Percentiles rank a stretch among this genome's conserved stretches.
These are phyloP conservation scores for Beta corolliflora DNA, from an alignment of 179 eudicot genomes.

Conservation along the genomic window DNA sequence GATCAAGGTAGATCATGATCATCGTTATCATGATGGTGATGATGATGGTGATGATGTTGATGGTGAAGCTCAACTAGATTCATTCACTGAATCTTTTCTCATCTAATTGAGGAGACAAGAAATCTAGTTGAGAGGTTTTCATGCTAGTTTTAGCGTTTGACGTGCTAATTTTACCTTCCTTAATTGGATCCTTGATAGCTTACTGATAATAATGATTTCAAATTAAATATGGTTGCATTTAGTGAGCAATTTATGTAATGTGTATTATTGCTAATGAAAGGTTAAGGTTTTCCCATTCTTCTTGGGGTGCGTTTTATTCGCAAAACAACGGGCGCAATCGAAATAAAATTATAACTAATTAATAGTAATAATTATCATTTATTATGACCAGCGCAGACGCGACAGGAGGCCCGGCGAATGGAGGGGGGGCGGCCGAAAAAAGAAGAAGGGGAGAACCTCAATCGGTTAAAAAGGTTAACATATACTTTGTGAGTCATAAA, in stretches of 20 bases:
- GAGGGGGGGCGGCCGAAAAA: no score
- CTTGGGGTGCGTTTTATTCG: no score
- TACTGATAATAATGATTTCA: neutral
- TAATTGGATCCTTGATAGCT: neutral
- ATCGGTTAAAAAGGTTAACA: no score
- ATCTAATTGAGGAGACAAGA: slow-evolving; percentile 16
- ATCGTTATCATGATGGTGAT: slow-evolving; percentile 15
- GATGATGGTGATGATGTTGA: slow-evolving; percentile 10
- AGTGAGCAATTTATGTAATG: neutral
- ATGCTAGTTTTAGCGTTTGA: neutral
- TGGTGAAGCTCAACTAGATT: slow-evolving; percentile 37
- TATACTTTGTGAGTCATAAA: no score
- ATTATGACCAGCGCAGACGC: no score
- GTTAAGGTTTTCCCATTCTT: no score
- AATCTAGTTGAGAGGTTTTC: no score
- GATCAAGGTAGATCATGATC: slow-evolving; percentile 32
- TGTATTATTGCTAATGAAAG: neutral
- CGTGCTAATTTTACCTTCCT: neutral
- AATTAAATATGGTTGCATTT: neutral
- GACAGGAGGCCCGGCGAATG: no score
- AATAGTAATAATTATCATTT: no score
- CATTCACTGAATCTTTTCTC: slow-evolving; percentile 51
- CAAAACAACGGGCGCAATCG: no score
- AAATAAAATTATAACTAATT: no score
- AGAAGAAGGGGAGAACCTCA: no score